Percentiles rank a stretch among this genome's conserved stretches.
These are phyloP conservation scores for Pseudocercospora cruenta DNA, from an alignment of 2,329 filamentous ascomycete species.

Conservation along the genomic window DNA sequence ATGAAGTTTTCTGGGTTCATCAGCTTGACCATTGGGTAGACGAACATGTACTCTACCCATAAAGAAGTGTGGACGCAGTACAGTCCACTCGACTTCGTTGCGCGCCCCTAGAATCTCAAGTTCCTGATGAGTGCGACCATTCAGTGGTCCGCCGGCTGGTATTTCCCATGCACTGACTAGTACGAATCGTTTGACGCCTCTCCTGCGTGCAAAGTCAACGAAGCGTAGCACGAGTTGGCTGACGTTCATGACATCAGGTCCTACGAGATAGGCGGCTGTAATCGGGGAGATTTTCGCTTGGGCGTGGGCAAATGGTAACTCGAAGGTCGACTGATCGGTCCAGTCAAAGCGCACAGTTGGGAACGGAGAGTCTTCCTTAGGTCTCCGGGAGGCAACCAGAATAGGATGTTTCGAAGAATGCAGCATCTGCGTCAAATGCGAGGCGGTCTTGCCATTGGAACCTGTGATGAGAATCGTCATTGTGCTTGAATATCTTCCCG, in stretches of 20 bases:
- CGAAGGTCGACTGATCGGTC: constrained; percentile 48
- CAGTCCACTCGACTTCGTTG: constrained; percentile 44
- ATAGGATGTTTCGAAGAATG: constrained; percentile 11
- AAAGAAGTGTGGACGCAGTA: constrained; percentile 56
- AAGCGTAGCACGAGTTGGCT: constrained; percentile 45
- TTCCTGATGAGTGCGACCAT: constrained; percentile 18
- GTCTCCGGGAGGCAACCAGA: constrained; percentile 16
- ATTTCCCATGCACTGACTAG: constrained; percentile 39
- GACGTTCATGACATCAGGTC: constrained; percentile 41
- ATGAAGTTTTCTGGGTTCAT: constrained; percentile 51
- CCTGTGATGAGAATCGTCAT: constrained; percentile 31
- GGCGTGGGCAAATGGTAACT: constrained; percentile 37
- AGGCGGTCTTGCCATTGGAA: constrained; percentile 26
- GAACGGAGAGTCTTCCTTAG: constrained; percentile 8
- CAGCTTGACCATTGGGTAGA: not conserved
- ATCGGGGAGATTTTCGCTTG: constrained; percentile 31
- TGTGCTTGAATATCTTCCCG: not conserved
- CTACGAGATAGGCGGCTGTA: constrained; percentile 48
- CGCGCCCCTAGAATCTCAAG: constrained; percentile 30
- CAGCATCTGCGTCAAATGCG: constrained; percentile 18
- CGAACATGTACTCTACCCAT: constrained; percentile 42
- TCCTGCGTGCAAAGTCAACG: constrained; percentile 45
- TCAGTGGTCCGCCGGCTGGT: constrained; percentile 10
- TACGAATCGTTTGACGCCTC: constrained; percentile 50
- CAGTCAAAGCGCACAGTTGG: constrained; percentile 48